phyloP scores from a whole-genome alignment of 768 basidiomycete species.

The Rhodocollybia butyracea region DNA sequence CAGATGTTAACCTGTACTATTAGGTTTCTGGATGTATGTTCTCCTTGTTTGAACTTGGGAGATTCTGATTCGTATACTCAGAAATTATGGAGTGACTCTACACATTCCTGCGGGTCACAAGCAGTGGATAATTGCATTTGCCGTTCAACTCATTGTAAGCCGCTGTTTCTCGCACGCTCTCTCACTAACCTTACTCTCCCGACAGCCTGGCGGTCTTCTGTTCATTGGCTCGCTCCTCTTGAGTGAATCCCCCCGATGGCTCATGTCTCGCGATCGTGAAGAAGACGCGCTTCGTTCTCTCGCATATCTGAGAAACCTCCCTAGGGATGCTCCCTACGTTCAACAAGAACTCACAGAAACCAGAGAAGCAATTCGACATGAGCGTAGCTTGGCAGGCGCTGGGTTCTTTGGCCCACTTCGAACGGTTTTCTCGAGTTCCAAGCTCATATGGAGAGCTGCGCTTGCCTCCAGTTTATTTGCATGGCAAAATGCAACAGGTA shows the following conservation, averaged over 20 bases:
- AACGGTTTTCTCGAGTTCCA: slow-evolving; percentile 25
- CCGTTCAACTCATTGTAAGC: slow-evolving; percentile 33
- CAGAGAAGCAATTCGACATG: slow-evolving; percentile 27
- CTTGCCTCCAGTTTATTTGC: slow-evolving; percentile 37
- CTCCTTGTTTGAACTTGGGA: too few species aligned
- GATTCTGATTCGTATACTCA: too few species aligned
- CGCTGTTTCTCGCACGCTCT: too few species aligned
- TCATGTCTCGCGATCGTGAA: slow-evolving; percentile 31
- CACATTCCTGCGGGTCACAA: slow-evolving; percentile 24
- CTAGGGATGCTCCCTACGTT: slow-evolving; percentile 26
- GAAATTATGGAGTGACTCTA: slow-evolving; percentile 33
- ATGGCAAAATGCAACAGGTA: slow-evolving; percentile 43
- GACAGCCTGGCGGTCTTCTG: slow-evolving; percentile 30
- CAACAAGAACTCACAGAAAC: slow-evolving; percentile 30
- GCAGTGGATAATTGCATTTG: slow-evolving; percentile 37
- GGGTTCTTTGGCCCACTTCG: slow-evolving; percentile 31
- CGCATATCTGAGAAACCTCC: slow-evolving; percentile 28
- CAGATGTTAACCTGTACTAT: not conserved
- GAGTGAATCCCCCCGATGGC: slow-evolving; percentile 34
- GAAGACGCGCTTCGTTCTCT: slow-evolving; percentile 29
- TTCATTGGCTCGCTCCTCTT: slow-evolving; percentile 30
- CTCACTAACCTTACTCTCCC: too few species aligned
- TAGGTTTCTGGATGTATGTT: slow-evolving; percentile 37
- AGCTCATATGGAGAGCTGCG: slow-evolving; percentile 29
- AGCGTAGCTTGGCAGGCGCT: slow-evolving; percentile 29